Base-by-base conservation (phyloP, 169 alveolate genomes). In the Plasmodium coatneyi region DNA sequence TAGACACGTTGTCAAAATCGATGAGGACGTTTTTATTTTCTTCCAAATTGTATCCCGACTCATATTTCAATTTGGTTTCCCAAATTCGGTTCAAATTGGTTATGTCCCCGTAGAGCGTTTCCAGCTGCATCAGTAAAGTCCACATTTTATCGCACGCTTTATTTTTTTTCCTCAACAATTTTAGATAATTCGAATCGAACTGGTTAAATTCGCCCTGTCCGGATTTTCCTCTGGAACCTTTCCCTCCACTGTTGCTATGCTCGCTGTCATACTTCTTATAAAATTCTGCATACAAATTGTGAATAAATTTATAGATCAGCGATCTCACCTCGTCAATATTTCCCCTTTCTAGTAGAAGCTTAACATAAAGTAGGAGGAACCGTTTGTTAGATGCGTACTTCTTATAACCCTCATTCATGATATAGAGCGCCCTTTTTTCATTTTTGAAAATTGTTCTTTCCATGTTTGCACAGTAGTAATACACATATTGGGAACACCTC, bases 401-500 rank as follows among this genome's bases (percentile, higher is more conserved):
- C 22, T 89, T 80, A 79, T 89, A 60, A 7, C 94, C 94, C 81
- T 89, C 94, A 79, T 79, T 89, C 94, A 89, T 89, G 71, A 89
- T 89, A 72, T 89, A 89, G 14, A 80, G n/a, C 49, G 94, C 94
- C 46, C 94, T 89, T 28, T 89, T 89, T 52, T 89, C 94, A 78
- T 89, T 89, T 36, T 89, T 78, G 30, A 79, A 89, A 22, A 89
- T 22, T 56, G 79, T 89, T 28, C 90, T 89, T 89, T 89, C 94
- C 66, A 89, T 79, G 22, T 78, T 89, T 36, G 94, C 94, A 89
- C 94, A 89, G 49, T 89, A 89, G 49, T 89, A 89, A 71, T 78
- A 89, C 49, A 89, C 71, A 46, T 89, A 56, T 22, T 78, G 87
- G 28, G 82, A 79, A 39, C 94, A 89, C 82, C 54, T 79, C 49